phyloP scores from a whole-genome alignment of 2,329 filamentous ascomycete genomes.

The Bipolaris sorokiniana region DNA sequence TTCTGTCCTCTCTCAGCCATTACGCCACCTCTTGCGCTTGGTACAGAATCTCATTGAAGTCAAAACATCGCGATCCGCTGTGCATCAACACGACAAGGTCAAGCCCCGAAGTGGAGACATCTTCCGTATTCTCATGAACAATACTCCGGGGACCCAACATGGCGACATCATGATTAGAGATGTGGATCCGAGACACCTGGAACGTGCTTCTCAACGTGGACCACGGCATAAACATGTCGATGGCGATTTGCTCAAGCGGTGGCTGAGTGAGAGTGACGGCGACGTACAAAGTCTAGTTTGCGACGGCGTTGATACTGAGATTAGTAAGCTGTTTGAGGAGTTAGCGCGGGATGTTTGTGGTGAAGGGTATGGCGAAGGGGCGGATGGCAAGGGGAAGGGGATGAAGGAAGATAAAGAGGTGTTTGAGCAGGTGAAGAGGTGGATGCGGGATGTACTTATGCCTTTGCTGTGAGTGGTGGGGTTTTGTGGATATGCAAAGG shows the following conservation, averaged over 20 bases:
- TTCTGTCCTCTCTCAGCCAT: slow-evolving; percentile 64
- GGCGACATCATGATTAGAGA: slow-evolving; percentile 26
- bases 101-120: slow-evolving; percentile 27
- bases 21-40: slow-evolving; percentile 73
- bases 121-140: slow-evolving; percentile 32
- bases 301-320: slow-evolving; percentile 25
- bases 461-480: slow-evolving; percentile 24
- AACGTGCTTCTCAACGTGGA: slow-evolving; percentile 18
- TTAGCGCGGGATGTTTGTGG: slow-evolving; percentile 27
- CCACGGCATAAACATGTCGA: slow-evolving; percentile 49
- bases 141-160: slow-evolving; percentile 28
- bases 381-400: slow-evolving; percentile 10
- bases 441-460: slow-evolving; percentile 34
- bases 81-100: slow-evolving; percentile 19
- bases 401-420: slow-evolving; percentile 19
- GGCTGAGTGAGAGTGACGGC: slow-evolving; percentile 34
- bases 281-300: slow-evolving; percentile 25
- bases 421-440: slow-evolving; percentile 17
- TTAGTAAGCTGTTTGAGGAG: slow-evolving; percentile 33
- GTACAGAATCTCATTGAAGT: slow-evolving; percentile 67
- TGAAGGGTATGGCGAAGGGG: slow-evolving; percentile 12
- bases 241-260: slow-evolving; percentile 49
- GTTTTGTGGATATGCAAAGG: background rate
- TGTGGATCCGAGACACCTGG: slow-evolving; percentile 34
- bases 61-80: slow-evolving; percentile 23